Evolutionary conservation across 1,139 yeast species (phyloP).

Genomic region (Kodamaea fungicola): DNA sequence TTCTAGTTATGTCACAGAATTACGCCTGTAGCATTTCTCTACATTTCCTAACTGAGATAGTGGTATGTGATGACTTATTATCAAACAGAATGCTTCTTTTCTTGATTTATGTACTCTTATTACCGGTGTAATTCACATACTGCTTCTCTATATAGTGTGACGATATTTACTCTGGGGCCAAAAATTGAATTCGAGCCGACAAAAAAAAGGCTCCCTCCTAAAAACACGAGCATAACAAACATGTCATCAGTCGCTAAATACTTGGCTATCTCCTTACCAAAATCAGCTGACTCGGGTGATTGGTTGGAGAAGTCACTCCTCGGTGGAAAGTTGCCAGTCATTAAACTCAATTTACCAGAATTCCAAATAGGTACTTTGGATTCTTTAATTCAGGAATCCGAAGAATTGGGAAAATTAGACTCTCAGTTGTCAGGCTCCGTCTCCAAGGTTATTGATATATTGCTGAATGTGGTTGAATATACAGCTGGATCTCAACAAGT

Average conservation of each 20-base stretch:
- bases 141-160: too few relatives aligned
- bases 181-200: too few relatives aligned
- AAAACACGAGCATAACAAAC: background rate
- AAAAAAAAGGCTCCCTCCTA: background rate
- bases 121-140: too few relatives aligned
- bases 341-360: slow-evolving; percentile 65
- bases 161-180: too few relatives aligned
- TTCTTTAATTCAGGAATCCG: slow-evolving; percentile 84
- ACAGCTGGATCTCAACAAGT: slow-evolving; percentile 27
- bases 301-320: slow-evolving; percentile 45
- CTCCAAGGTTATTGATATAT: slow-evolving; percentile 71
- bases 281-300: slow-evolving; percentile 40
- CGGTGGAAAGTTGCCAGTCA: slow-evolving; percentile 40
- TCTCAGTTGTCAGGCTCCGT: slow-evolving; percentile 67
- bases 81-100: too few relatives aligned
- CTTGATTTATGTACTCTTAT: too few relatives aligned
- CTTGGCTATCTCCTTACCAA: slow-evolving; percentile 51
- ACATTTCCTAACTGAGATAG: too few relatives aligned
- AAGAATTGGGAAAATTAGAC: slow-evolving; percentile 81
- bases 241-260: slow-evolving; percentile 30
- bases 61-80: too few relatives aligned
- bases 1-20: too few relatives aligned
- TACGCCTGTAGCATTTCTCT: too few relatives aligned
- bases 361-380: slow-evolving; percentile 96
- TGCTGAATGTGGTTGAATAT: slow-evolving; percentile 48